Evolutionary conservation across 305 asterid genomes (phyloP).

Genomic region (Caryopteris hybrid): DNA sequence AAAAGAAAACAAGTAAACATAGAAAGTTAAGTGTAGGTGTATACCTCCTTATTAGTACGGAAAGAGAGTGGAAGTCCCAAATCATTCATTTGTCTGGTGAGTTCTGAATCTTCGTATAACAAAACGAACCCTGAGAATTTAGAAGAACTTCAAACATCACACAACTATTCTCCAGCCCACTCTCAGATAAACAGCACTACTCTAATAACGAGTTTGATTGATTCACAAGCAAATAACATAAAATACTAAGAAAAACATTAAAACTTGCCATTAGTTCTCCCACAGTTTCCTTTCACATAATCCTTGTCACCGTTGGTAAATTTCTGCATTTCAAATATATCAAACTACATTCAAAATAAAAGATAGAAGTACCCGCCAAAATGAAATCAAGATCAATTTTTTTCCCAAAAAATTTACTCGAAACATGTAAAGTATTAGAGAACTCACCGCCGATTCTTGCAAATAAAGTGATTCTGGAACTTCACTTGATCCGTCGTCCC

Average conservation of each 20-base stretch:
- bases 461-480: slow-evolving; percentile 22
- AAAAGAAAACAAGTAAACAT: background rate
- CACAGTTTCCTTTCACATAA: slow-evolving; percentile 4
- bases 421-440: background rate
- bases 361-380: background rate
- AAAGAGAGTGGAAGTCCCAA: slow-evolving; percentile 87
- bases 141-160: slow-evolving; percentile 11
- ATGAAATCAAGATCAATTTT: background rate
- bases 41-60: slow-evolving; percentile 73
- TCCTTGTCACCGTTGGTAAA: slow-evolving; percentile 12
- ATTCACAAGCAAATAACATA: background rate
- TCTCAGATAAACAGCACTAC: too few species aligned
- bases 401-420: background rate
- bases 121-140: slow-evolving; percentile 35
- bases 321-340: slow-evolving; percentile 38
- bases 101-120: slow-evolving; percentile 45
- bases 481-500: slow-evolving; percentile 46
- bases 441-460: slow-evolving; percentile 39
- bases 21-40: background rate
- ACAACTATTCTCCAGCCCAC: slow-evolving; percentile 10
- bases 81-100: slow-evolving; percentile 49
- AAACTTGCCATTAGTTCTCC: slow-evolving; percentile 32
- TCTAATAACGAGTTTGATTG: background rate
- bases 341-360: slow-evolving; percentile 2
- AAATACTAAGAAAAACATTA: background rate